Conservation (phyloP, 345 rosid genomes). For the Zanthoxylum bungeanum region DNA sequence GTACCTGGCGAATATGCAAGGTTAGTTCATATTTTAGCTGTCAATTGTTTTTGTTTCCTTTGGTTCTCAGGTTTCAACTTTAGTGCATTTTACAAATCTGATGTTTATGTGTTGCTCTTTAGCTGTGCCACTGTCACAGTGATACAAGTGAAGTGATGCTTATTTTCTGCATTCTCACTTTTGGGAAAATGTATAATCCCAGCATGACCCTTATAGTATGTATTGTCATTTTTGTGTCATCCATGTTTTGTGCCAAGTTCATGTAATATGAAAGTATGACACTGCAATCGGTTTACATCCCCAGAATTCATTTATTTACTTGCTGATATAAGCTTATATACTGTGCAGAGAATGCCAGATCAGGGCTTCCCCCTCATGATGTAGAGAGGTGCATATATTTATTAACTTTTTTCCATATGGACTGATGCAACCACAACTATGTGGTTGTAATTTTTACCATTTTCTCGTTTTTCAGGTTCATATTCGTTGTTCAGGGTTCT, state of each 20-base stretch:
- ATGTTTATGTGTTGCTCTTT: not conserved
- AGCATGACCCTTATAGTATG: not conserved
- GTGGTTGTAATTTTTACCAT: conserved; percentile 17
- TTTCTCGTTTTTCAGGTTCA: conserved; percentile 41
- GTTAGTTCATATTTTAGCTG: conserved; percentile 30
- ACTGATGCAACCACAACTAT: not conserved
- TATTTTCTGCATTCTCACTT: not conserved
- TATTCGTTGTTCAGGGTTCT: conserved; percentile 75
- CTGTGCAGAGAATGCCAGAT: conserved; percentile 71
- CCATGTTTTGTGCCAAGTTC: conserved; percentile 10
- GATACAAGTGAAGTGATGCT: too few species aligned
- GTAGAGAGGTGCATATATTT: conserved; percentile 58
- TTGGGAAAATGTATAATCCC: not conserved
- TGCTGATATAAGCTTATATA: conserved; percentile 12
- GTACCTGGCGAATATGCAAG: conserved; percentile 91
- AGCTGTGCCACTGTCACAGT: not conserved
- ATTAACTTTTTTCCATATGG: not conserved
- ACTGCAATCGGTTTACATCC: too few species aligned
- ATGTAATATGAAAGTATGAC: too few species aligned
- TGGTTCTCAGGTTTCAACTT: not conserved
- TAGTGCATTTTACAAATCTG: not conserved
- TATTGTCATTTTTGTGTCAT: not conserved
- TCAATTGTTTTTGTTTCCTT: not conserved
- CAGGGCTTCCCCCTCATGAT: conserved; percentile 58
- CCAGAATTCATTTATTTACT: not conserved